Base-by-base conservation (phyloP, 2,329 filamentous ascomycete genomes). In the Fusarium tjaetaba region DNA sequence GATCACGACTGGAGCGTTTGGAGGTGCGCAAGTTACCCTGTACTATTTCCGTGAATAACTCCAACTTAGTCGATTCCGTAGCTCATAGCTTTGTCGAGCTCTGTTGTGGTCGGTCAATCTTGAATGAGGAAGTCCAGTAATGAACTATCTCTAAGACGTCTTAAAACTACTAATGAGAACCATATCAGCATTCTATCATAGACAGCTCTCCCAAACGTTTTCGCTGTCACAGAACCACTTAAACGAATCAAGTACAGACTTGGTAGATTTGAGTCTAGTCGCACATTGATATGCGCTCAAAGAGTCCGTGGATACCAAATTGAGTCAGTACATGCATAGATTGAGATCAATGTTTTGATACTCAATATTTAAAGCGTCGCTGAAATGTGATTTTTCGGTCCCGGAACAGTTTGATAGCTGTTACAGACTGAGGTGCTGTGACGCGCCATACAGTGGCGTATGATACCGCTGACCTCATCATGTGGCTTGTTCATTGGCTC, bases 331-430 rank as follows among this genome's bases (percentile, higher is more conserved):
- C 4, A 22, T 18, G 28, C 11, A n/a, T 20, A 3, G 11, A 34
- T 34, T 24, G 8, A 24, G 11, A 20, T 30, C 11, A 24, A 24
- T 2, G 8, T 22, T 52, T 36, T 36, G 30, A 26, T 3, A 41
- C 16, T 26, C 7, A 8, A n/a, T 14, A 34, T 30, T 20, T n/a
- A 18, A 39, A 60, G 34, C 61, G 79, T 87, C 42, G 87, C 86
- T 36, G 85, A 34, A 42, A 30, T 20, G 28, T 16, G 20, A 59
- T 18, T 20, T 30, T n/a, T 49, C 30, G 42, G 26, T 30, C 42
- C 26, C 56, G 42, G 55, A 24, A n/a, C 42, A 51, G 56, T 59
- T 59, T 59, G 56, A 51, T 42, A 46, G 20, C 28, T 68, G 52
- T 34, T 32, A 61, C 34, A 60, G 45, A 46, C n/a, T 22, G 43